These are phyloP conservation scores for Sideroxylon spinosum DNA, from an alignment of 179 eudicot genomes.

Conservation along the genomic window DNA sequence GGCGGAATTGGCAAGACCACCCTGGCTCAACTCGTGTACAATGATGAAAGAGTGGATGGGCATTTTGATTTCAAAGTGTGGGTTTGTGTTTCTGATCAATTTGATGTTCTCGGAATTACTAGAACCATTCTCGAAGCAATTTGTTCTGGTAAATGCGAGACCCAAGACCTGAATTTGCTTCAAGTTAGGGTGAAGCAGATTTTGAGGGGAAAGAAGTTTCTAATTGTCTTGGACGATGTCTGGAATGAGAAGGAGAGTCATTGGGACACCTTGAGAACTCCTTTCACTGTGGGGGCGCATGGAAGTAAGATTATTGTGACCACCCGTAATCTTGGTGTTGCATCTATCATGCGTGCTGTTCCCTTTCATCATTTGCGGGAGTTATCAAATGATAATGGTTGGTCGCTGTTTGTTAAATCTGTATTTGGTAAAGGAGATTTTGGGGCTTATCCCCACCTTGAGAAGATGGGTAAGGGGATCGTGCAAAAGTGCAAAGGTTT, in stretches of 20 bases:
- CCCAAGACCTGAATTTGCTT: constrained; percentile 5
- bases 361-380: background rate
- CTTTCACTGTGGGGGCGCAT: background rate
- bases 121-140: too few relatives aligned
- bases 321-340: constrained; percentile 11
- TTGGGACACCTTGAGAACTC: constrained; percentile 11
- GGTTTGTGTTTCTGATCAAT: too few relatives aligned
- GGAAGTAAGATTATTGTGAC: constrained; percentile 27
- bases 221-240: constrained; percentile 27
- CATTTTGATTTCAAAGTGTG: too few relatives aligned
- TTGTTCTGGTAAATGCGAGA: background rate
- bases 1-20: too few relatives aligned
- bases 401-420: background rate
- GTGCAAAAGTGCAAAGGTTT: constrained; percentile 16
- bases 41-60: too few relatives aligned
- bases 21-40: too few relatives aligned
- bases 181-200: background rate
- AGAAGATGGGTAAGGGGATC: background rate
- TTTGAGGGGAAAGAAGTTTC: constrained; percentile 8
- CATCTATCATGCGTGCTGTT: background rate
- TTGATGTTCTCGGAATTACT: too few relatives aligned
- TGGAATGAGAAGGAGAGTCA: constrained; percentile 11
- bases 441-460: background rate
- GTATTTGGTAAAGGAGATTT: background rate
- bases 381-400: background rate